Evolutionary conservation across 1,139 yeast genomes (phyloP).

Genomic region (Suhomyces ambrosiae): DNA sequence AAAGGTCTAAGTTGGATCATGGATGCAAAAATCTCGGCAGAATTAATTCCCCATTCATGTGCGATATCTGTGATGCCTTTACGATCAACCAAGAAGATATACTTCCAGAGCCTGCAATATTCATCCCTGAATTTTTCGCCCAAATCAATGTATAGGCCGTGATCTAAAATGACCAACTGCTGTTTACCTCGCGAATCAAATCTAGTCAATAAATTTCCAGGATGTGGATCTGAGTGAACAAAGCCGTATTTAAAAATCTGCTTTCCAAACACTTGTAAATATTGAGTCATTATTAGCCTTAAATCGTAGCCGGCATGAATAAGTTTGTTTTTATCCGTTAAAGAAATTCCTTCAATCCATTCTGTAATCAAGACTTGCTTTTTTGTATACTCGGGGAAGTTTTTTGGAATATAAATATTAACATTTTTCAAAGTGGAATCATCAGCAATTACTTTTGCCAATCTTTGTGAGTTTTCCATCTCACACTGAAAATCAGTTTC

Average conservation of each 20-base stretch:
- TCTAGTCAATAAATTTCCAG: slow-evolving; percentile 70
- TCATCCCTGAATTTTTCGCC: slow-evolving; percentile 53
- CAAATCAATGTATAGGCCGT: slow-evolving; percentile 67
- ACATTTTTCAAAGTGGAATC: slow-evolving; percentile 27
- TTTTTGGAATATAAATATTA: slow-evolving; percentile 51
- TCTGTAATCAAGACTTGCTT: slow-evolving; percentile 62
- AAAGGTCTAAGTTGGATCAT: slow-evolving; percentile 55
- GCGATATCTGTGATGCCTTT: slow-evolving; percentile 53
- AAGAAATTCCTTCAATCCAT: slow-evolving; percentile 73
- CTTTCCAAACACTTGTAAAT: slow-evolving; percentile 59
- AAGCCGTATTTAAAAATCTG: slow-evolving; percentile 77
- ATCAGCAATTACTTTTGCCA: slow-evolving; percentile 22
- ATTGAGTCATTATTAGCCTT: slow-evolving; percentile 49
- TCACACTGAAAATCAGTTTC: slow-evolving; percentile 68
- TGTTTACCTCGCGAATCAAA: slow-evolving; percentile 42
- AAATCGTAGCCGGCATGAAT: slow-evolving; percentile 44
- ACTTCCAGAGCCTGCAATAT: slow-evolving; percentile 66
- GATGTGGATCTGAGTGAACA: slow-evolving; percentile 83
- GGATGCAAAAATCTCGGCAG: slow-evolving; percentile 64
- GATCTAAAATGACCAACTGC: slow-evolving; percentile 71
- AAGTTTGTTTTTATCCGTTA: slow-evolving; percentile 49
- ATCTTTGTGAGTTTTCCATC: slow-evolving; percentile 47
- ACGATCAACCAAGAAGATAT: slow-evolving; percentile 55
- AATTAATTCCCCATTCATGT: slow-evolving; percentile 69
- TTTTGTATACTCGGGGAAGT: slow-evolving; percentile 49